Evolutionary conservation across 2,329 filamentous ascomycete species (phyloP).

Genomic region (Trichoderma brevicompactum): DNA sequence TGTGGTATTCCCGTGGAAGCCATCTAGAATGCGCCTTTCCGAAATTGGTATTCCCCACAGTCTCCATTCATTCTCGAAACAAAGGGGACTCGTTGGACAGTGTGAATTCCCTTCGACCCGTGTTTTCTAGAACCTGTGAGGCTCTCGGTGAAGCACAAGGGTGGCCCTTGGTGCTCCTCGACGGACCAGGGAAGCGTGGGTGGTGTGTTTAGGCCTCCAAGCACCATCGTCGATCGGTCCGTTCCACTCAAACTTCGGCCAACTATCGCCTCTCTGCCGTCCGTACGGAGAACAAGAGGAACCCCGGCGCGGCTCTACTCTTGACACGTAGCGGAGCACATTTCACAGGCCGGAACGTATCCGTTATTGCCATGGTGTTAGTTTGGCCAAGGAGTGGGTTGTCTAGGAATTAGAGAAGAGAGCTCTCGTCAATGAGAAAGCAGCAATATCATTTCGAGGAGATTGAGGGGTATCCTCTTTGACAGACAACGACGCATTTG

Average conservation of each 20-base stretch:
- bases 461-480: background rate
- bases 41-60: slow-evolving; percentile 24
- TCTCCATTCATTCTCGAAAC: slow-evolving; percentile 30
- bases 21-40: slow-evolving; percentile 37
- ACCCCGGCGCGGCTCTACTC: slow-evolving; percentile 23
- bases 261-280: slow-evolving; percentile 26
- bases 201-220: too few relatives aligned
- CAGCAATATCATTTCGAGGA: slow-evolving; percentile 10
- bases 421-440: background rate
- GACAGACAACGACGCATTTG: background rate
- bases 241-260: slow-evolving; percentile 27
- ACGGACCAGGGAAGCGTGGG: background rate
- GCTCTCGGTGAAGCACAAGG: slow-evolving; percentile 22
- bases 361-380: slow-evolving; percentile 14
- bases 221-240: slow-evolving; percentile 25
- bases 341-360: slow-evolving; percentile 19
- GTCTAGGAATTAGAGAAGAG: background rate
- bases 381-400: background rate
- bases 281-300: slow-evolving; percentile 11
- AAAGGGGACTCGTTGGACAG: slow-evolving; percentile 14
- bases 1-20: slow-evolving; percentile 35
- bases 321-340: slow-evolving; percentile 25
- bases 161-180: background rate
- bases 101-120: slow-evolving; percentile 8
- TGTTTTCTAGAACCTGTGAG: background rate